A percentile compares a stretch with the other conserved stretches of the same genome.
phyloP scores from a whole-genome alignment of 441 rosid species.

The Gossypium lobatum region DNA sequence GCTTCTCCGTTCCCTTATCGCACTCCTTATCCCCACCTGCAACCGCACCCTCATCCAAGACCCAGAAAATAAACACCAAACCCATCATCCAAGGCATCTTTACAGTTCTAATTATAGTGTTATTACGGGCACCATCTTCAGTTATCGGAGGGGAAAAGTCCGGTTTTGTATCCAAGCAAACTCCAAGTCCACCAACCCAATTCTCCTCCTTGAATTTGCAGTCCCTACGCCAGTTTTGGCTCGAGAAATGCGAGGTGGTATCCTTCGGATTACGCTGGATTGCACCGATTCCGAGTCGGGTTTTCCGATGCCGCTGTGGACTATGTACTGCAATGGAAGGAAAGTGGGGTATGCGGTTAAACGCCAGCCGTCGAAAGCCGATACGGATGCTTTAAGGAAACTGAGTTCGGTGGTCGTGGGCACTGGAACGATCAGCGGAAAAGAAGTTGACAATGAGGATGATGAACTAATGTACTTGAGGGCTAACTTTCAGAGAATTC shows the following conservation, averaged over 20 bases:
- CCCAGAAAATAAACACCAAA: constrained; percentile 23
- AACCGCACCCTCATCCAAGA: constrained; percentile 34
- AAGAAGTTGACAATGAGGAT: constrained; percentile 26
- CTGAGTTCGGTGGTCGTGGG: constrained; percentile 58
- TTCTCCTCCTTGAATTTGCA: constrained; percentile 56
- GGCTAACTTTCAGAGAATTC: constrained; percentile 51
- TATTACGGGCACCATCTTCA: constrained; percentile 64
- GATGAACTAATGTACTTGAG: constrained; percentile 65
- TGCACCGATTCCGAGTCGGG: constrained; percentile 26
- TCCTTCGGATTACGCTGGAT: constrained; percentile 55
- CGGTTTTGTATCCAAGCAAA: constrained; percentile 56
- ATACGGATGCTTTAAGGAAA: constrained; percentile 41
- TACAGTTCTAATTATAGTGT: constrained; percentile 22
- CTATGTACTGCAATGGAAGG: constrained; percentile 69
- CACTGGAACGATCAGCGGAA: constrained; percentile 49
- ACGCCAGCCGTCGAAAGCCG: constrained; percentile 42
- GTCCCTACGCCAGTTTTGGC: constrained; percentile 49
- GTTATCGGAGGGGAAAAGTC: constrained; percentile 55
- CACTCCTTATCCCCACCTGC: constrained; percentile 58
- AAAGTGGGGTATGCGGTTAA: constrained; percentile 65
- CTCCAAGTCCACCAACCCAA: constrained; percentile 40
- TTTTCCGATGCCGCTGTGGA: constrained; percentile 50
- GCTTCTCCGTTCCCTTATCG: constrained; percentile 45
- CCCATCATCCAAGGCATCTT: constrained; percentile 19
- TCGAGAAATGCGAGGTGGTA: constrained; percentile 61